A percentile compares a stretch with the other conserved stretches of the same genome.
Evolutionary conservation across 2,329 filamentous ascomycete species (phyloP).

Genomic region (Pyrenophora graminea): DNA sequence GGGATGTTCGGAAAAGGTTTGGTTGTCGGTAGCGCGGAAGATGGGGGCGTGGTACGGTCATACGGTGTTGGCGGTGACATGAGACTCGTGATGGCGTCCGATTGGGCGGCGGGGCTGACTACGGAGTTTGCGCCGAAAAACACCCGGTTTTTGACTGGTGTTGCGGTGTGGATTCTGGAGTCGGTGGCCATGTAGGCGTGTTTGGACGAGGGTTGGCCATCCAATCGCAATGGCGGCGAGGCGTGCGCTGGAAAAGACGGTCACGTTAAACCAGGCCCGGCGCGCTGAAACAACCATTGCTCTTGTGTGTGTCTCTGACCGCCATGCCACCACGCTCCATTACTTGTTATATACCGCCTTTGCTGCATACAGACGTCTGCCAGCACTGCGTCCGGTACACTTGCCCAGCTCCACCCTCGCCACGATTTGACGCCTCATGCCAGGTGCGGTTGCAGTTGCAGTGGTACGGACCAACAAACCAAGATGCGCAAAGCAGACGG

Average conservation of each 20-base stretch:
- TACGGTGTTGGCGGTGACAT: slow-evolving; percentile 11
- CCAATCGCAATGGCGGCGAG: no score
- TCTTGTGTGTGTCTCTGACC: no score
- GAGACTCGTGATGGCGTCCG: slow-evolving; percentile 16
- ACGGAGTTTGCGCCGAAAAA: background rate
- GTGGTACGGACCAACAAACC: background rate
- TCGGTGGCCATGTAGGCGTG: background rate
- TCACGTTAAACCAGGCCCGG: no score
- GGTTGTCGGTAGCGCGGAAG: background rate
- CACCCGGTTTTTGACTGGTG: background rate
- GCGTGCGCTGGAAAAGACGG: no score
- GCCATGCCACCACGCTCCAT: no score
- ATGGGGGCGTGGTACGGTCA: slow-evolving; percentile 18
- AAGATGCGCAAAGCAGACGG: background rate
- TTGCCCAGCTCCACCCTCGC: background rate
- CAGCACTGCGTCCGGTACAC: background rate
- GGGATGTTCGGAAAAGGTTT: slow-evolving; percentile 5
- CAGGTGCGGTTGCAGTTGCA: background rate
- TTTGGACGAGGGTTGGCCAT: no score
- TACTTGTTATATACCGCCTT: no score
- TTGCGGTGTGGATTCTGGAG: background rate
- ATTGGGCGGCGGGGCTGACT: slow-evolving; percentile 10
- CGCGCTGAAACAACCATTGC: no score
- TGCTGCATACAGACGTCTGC: no score
- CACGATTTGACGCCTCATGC: background rate